These are phyloP conservation scores for Wickerhamomyces chaumierensis DNA, from an alignment of 805 yeast species.

Conservation along the genomic window DNA sequence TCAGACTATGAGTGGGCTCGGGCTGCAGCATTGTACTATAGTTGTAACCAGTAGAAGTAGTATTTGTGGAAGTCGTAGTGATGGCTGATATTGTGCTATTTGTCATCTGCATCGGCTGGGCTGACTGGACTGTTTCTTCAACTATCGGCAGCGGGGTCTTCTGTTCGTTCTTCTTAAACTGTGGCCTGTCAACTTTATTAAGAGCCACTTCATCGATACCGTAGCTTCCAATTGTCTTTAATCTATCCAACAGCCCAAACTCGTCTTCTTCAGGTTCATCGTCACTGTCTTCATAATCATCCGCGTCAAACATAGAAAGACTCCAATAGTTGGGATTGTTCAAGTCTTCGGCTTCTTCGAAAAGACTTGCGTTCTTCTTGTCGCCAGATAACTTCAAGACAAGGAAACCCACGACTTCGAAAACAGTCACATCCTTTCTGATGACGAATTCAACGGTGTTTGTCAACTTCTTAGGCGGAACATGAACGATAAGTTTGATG, in stretches of 20 bases:
- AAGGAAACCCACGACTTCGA: constrained; percentile 45
- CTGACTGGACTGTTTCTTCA: constrained; percentile 1
- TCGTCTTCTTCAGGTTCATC: constrained; percentile 85
- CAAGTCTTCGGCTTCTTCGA: background rate
- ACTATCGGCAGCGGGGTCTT: constrained; percentile 40
- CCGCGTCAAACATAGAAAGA: constrained; percentile 73
- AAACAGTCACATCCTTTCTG: constrained; percentile 30
- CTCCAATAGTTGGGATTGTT: constrained; percentile 62
- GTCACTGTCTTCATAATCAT: constrained; percentile 26
- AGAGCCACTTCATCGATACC: constrained; percentile 78
- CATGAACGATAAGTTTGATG: constrained; percentile 15
- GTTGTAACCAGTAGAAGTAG: constrained; percentile 17
- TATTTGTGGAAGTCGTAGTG: no score
- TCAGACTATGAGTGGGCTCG: background rate
- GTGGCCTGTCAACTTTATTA: constrained; percentile 40
- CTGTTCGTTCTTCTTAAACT: constrained; percentile 34
- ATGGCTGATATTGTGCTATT: constrained; percentile 6
- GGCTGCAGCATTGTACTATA: constrained; percentile 26
- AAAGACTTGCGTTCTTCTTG: constrained; percentile 3
- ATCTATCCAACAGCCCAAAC: constrained; percentile 77
- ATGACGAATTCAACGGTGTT: constrained; percentile 17
- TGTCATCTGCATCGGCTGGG: constrained; percentile 3
- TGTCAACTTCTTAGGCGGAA: constrained; percentile 13
- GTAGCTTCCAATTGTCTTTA: constrained; percentile 53
- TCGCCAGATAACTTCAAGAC: constrained; percentile 18